Conservation (phyloP, 495 filamentous ascomycete species). For the Xylaria bambusicola region DNA sequence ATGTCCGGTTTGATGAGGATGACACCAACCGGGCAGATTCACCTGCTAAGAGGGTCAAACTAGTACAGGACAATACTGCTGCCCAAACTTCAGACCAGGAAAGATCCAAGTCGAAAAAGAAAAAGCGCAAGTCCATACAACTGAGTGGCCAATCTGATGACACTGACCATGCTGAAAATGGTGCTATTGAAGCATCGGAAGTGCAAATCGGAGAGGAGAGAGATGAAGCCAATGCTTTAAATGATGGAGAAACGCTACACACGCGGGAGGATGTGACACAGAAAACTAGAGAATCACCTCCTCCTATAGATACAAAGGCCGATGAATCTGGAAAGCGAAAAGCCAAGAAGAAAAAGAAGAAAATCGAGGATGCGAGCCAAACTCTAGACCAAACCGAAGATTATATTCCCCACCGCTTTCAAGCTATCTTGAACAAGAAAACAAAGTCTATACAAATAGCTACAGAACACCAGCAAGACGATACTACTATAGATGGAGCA, state of each 20-base stretch:
- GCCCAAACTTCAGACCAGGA: slow-evolving; percentile 18
- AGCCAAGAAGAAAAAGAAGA: slow-evolving; percentile 43
- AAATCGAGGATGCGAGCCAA: slow-evolving; percentile 20
- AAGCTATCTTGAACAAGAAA: slow-evolving; percentile 49
- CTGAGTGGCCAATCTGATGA: neutral
- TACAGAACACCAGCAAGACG: slow-evolving; percentile 30
- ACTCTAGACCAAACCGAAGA: slow-evolving; percentile 19
- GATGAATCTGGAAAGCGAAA: slow-evolving; percentile 21
- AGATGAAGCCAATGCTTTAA: neutral
- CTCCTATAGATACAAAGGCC: neutral
- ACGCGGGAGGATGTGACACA: neutral
- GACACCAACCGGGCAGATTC: slow-evolving; percentile 20
- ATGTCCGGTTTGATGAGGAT: slow-evolving; percentile 26
- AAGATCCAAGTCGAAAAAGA: slow-evolving; percentile 29
- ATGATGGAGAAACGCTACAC: neutral
- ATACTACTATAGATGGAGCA: slow-evolving; percentile 26
- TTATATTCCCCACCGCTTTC: slow-evolving; percentile 40
- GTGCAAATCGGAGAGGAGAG: neutral
- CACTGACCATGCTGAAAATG: neutral
- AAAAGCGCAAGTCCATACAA: slow-evolving; percentile 19
- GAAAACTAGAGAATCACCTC: neutral
- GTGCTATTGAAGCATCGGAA: neutral
- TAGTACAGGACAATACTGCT: slow-evolving; percentile 18
- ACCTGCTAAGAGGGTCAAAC: slow-evolving; percentile 25
- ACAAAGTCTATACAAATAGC: slow-evolving; percentile 47